Evolutionary conservation across 78 protist species (phyloP).

Genomic region (Monosiga brevicollis): DNA sequence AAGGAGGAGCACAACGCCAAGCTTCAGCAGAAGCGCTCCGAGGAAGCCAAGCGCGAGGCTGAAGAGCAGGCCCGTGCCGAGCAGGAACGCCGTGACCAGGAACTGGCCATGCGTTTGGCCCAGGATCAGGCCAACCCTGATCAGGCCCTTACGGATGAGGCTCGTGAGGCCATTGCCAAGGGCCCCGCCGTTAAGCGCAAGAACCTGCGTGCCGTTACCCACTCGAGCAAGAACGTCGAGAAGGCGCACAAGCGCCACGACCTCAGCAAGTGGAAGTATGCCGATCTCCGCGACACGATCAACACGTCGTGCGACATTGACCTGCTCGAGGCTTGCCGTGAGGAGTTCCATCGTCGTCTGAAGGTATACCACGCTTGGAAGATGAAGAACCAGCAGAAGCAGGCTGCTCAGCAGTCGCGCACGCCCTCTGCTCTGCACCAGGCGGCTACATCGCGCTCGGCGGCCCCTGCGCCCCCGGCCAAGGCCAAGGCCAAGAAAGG

Average conservation of each 20-base stretch:
- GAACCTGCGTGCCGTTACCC: not conserved
- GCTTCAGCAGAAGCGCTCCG: not conserved
- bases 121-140: not conserved
- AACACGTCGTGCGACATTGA: not conserved
- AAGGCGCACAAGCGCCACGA: not conserved
- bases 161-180: not conserved
- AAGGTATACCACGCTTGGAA: slow-evolving; percentile 14
- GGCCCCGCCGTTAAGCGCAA: not conserved
- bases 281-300: slow-evolving; percentile 9
- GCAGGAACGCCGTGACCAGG: slow-evolving; percentile 4
- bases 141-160: not conserved
- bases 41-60: not conserved
- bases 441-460: not conserved
- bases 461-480: not conserved
- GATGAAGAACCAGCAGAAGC: not conserved
- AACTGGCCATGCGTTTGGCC: slow-evolving; percentile 2
- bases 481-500: not conserved
- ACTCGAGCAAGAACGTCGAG: not conserved
- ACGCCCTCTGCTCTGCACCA: not conserved
- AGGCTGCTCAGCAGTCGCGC: not conserved
- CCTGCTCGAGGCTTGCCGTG: slow-evolving; percentile 17
- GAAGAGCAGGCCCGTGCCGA: not conserved
- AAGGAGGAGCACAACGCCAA: not conserved
- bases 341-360: slow-evolving; percentile 11
- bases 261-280: slow-evolving; percentile 4